These are phyloP conservation scores for Kwoniella heveanensis DNA, from an alignment of 768 basidiomycete genomes.

Conservation along the genomic window DNA sequence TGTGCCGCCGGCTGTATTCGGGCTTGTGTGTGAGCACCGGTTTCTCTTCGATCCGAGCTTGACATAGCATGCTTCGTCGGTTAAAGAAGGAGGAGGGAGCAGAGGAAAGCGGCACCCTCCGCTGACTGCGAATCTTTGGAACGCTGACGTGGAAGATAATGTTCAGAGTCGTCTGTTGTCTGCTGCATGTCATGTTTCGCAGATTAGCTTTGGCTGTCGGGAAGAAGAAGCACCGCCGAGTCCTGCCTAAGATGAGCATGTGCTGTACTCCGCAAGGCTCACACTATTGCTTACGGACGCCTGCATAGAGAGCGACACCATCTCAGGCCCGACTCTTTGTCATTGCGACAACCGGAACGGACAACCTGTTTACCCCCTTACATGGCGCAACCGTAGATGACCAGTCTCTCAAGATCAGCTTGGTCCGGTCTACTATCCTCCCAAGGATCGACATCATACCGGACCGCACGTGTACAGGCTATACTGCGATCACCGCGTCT, in stretches of 20 bases:
- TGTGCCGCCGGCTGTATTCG: conserved; percentile 1
- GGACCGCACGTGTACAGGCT: background rate
- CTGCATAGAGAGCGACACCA: too few species aligned
- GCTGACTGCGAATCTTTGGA: too few species aligned
- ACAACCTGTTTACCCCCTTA: too few species aligned
- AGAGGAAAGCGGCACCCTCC: background rate
- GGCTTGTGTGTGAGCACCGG: background rate
- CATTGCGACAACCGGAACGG: too few species aligned
- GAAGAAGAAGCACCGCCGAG: too few species aligned
- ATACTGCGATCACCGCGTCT: background rate
- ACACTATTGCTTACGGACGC: too few species aligned
- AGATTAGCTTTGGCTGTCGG: too few species aligned
- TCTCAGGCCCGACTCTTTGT: too few species aligned
- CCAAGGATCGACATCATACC: background rate
- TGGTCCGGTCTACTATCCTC: background rate
- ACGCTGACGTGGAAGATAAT: conserved; percentile 10
- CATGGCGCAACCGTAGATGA: conserved; percentile 8
- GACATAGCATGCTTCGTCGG: background rate
- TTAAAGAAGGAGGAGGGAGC: background rate
- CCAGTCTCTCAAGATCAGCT: conserved; percentile 9
- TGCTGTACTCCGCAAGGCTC: too few species aligned
- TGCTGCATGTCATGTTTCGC: too few species aligned
- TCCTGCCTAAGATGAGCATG: too few species aligned
- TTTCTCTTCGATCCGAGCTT: background rate
- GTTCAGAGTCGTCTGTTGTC: too few species aligned